Evolutionary conservation across 306 rosid species (phyloP).

Genomic region (Prinsepia uniflora): DNA sequence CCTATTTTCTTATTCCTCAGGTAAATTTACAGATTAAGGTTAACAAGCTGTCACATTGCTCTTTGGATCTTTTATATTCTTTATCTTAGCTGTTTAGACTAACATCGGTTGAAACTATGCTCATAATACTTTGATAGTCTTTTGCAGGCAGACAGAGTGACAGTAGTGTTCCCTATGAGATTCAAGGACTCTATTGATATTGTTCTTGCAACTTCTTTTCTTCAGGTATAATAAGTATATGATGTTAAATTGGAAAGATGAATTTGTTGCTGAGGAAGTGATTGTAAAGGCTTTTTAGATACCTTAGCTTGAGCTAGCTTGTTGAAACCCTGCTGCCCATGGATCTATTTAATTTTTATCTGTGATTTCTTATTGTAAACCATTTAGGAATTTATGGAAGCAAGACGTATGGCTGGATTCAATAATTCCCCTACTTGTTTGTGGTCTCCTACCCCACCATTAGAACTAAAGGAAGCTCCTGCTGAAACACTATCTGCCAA

Average conservation of each 20-base stretch:
- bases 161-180: conserved; percentile 93
- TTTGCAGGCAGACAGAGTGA: conserved; percentile 85
- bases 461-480: conserved; percentile 67
- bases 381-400: conserved; percentile 90
- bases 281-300: not conserved
- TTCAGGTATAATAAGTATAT: conserved; percentile 59
- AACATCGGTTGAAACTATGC: conserved; percentile 6
- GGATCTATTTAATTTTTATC: conserved; percentile 12
- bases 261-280: not conserved
- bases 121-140: conserved; percentile 9
- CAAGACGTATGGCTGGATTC: conserved; percentile 89
- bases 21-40: conserved; percentile 25
- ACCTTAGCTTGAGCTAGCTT: not conserved
- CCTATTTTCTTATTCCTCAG: conserved; percentile 76
- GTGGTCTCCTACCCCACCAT: conserved; percentile 82
- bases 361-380: conserved; percentile 25
- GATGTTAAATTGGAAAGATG: not conserved
- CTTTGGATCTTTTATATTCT: not conserved
- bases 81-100: not conserved
- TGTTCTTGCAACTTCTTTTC: conserved; percentile 85
- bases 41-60: conserved; percentile 4
- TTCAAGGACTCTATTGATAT: conserved; percentile 84
- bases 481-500: conserved; percentile 70
- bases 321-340: not conserved
- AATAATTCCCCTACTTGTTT: conserved; percentile 76